Evolutionary conservation across 1,284 basidiomycete species (phyloP), one percentile per base, ranked within the genome.

Genomic region (Vanrija pseudolonga): DNA sequence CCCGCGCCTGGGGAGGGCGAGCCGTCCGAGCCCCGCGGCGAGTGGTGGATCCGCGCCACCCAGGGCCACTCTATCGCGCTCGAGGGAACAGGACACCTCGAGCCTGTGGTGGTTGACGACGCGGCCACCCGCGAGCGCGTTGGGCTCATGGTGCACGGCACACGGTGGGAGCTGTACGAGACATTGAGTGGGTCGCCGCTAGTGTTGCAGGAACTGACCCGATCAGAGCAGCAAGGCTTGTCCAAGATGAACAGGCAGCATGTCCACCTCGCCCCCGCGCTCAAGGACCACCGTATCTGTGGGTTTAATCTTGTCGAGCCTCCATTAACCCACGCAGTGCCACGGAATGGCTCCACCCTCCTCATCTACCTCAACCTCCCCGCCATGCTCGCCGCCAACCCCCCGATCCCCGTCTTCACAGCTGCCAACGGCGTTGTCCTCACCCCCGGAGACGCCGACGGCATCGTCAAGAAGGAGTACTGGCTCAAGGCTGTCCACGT

Each of bases 11-110:
- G 18, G 8, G 47, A 49, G 24, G 36, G 49, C 50, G 8, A 20
- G 20, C 47, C 37, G 20, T 41, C 42, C 15, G 47, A 50, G 7
- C 45, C 46, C 7, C 36, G 11, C n/a, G 68, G 62, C 14, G 73
- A 81, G 19, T 89, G 87, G 84, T 93, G 86, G 84, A 93, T 97
- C 62, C 81, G 91, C 45, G 95, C 95, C 0, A 91, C 90, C 59
- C 95, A 98, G 76, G 96, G 95, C 0, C 95, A 98, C 77, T 89
- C 91, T 44, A 76, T 94, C 22, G 84, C 89, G 32, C 74, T 91
- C 45, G 84, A 84, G 2, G 82, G 93, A 5, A 66, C 77, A 7
- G 81, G 83, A 1, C 78, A 72, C 39, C 60, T 76, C 14, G 64
- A 63, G 14, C 53, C 57, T 9, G 62, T 77, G 5, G 26, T 42